phyloP scores from a whole-genome alignment of 805 yeast genomes.

The Saccharomyces paradoxus region DNA sequence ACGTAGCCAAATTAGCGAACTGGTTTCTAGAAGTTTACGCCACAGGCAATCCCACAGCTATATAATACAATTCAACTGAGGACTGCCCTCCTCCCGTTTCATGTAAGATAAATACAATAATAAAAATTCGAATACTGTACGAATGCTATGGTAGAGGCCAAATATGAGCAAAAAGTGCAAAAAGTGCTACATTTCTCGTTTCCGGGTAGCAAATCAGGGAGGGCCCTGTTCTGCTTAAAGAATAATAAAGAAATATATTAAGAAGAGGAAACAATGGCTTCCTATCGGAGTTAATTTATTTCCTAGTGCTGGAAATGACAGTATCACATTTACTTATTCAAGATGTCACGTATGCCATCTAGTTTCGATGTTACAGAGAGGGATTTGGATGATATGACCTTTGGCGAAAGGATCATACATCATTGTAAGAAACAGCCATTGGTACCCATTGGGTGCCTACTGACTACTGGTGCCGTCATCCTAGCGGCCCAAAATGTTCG shows the following conservation, averaged over 20 bases:
- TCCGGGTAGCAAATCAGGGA: background rate
- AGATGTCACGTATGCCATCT: slow-evolving; percentile 28
- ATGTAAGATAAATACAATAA: background rate
- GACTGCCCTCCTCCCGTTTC: background rate
- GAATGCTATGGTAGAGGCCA: background rate
- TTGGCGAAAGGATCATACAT: slow-evolving; percentile 38
- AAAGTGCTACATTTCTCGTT: background rate
- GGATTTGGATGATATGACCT: slow-evolving; percentile 9
- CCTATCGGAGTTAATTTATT: background rate
- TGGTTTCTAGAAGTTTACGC: slow-evolving; percentile 54
- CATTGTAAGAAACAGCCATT: slow-evolving; percentile 80
- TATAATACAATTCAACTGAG: background rate
- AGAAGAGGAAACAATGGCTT: background rate
- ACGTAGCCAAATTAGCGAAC: slow-evolving; percentile 59
- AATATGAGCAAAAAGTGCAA: background rate
- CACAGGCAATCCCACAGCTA: slow-evolving; percentile 2
- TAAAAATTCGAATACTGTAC: background rate
- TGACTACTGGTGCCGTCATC: slow-evolving; percentile 73
- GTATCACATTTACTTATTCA: background rate
- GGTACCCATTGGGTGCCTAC: slow-evolving; percentile 74
- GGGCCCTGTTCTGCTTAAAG: background rate
- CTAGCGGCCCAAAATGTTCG: slow-evolving; percentile 72
- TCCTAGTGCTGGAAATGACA: background rate
- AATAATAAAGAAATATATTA: background rate
- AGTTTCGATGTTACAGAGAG: slow-evolving; percentile 10